A percentile compares a stretch with the other conserved stretches of the same genome.
phyloP scores from a whole-genome alignment of 108 stramenopile species.

The Thalassiosira profunda region DNA sequence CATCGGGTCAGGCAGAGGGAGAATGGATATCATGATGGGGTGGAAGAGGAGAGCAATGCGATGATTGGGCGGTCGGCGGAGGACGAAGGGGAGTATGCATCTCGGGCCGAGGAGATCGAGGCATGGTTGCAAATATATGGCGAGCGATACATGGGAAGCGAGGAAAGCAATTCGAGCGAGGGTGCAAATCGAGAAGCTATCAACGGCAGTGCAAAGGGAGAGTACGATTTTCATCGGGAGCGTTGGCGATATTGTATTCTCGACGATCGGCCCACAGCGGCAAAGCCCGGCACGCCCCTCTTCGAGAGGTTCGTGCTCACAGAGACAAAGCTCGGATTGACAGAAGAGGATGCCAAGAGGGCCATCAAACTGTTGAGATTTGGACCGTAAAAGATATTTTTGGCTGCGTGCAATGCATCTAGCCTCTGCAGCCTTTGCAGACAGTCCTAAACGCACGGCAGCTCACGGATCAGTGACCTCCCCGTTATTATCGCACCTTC shows the following conservation, averaged over 20 bases:
- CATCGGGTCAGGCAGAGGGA: slow-evolving; percentile 12
- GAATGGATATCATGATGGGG: not conserved
- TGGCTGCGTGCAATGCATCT: no score
- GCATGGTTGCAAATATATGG: slow-evolving; percentile 46
- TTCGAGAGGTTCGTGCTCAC: slow-evolving; percentile 45
- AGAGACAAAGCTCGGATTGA: slow-evolving; percentile 65
- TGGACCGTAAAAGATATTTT: no score
- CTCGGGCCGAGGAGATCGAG: slow-evolving; percentile 52
- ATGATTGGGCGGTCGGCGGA: slow-evolving; percentile 33
- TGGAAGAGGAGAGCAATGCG: not conserved
- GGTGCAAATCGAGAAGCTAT: not conserved
- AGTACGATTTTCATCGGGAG: slow-evolving; percentile 27
- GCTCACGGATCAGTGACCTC: no score
- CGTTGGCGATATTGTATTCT: slow-evolving; percentile 45
- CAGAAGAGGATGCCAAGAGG: slow-evolving; percentile 27
- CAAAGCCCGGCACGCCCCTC: slow-evolving; percentile 34
- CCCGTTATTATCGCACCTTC: no score
- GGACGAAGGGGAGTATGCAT: slow-evolving; percentile 42
- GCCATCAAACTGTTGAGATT: slow-evolving; percentile 29
- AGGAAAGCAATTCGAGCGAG: not conserved
- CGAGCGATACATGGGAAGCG: slow-evolving; percentile 23
- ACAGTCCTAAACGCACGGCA: no score
- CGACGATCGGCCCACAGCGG: slow-evolving; percentile 45
- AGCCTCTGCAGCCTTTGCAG: no score
- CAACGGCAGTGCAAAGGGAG: not conserved